These are phyloP conservation scores for Stemphylium lycopersici DNA, from an alignment of 2,329 filamentous ascomycete genomes.

Conservation along the genomic window DNA sequence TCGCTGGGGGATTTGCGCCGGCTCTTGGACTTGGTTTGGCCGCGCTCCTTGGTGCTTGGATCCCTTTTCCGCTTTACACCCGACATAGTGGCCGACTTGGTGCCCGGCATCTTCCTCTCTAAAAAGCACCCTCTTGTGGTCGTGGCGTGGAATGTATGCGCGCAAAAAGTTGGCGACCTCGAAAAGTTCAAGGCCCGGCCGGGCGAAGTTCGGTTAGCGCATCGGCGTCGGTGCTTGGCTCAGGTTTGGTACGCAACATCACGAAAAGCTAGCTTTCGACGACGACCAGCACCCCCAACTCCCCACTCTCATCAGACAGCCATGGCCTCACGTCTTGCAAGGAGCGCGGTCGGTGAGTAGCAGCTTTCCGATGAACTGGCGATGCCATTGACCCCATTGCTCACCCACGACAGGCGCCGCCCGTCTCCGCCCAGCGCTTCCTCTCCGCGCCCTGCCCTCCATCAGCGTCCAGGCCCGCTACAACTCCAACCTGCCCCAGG, in stretches of 20 bases:
- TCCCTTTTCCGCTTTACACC: slow-evolving; percentile 54
- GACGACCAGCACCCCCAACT: slow-evolving; percentile 40
- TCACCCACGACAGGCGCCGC: slow-evolving; percentile 72
- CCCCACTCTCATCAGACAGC: slow-evolving; percentile 58
- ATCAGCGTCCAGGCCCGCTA: slow-evolving; percentile 73
- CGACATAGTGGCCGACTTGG: slow-evolving; percentile 31
- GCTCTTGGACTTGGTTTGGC: slow-evolving; percentile 49
- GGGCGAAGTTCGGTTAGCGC: slow-evolving; percentile 37
- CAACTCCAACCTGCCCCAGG: slow-evolving; percentile 76
- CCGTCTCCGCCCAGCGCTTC: slow-evolving; percentile 79
- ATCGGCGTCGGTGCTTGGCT: slow-evolving; percentile 26
- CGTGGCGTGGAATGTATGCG: slow-evolving; percentile 1
- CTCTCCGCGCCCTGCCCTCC: slow-evolving; percentile 76
- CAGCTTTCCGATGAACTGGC: slow-evolving; percentile 25
- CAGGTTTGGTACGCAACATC: slow-evolving; percentile 26
- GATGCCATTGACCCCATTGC: slow-evolving; percentile 51
- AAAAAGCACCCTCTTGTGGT: neutral
- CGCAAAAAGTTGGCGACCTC: slow-evolving; percentile 13
- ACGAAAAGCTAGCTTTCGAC: slow-evolving; percentile 34
- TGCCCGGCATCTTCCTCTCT: slow-evolving; percentile 44
- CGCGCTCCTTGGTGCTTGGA: slow-evolving; percentile 40
- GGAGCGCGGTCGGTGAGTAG: slow-evolving; percentile 88
- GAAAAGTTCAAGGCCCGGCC: slow-evolving; percentile 25
- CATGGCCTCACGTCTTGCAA: slow-evolving; percentile 98
- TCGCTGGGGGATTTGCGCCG: slow-evolving; percentile 38